Base-by-base conservation (phyloP, 2,329 filamentous ascomycete genomes). In the Leptographium lundbergii region DNA sequence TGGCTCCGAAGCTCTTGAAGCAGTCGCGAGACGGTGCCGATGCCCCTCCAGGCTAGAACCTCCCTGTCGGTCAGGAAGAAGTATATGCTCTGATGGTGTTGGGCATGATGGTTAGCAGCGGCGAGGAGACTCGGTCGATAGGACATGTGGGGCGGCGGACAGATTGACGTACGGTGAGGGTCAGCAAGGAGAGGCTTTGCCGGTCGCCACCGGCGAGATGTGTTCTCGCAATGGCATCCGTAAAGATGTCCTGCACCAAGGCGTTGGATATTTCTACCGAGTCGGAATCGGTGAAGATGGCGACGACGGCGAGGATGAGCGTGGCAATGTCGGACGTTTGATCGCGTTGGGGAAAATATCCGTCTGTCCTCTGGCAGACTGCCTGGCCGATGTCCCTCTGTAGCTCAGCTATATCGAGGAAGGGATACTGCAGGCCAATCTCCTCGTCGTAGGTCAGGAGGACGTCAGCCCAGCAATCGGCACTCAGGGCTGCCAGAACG, bases 31-130 rank as follows among this genome's bases (percentile, higher is more conserved):
- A 57, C 56, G 13, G 47, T 39, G n/a, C 56, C 56, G n/a, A 52
- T 57, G 14, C 45, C n/a, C 13, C 47, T 24, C 56, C 47, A 57
- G 14, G 56, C 56, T 17, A 50, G 42, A 11, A 36, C 9, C 22
- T 57, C 47, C 19, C 56, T 13, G 22, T 57, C 47, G 17, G 56
- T 52, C 13, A 57, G 32, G 56, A 57, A 57, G 32, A 39, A 57
- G 24, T 52, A 57, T 10, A 57, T 52, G 47, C 47, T 57, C 56
- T 57, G 11, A 36, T 47, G 24, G 22, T 9, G 29, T 54, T 36
- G 4, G 29, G 17, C n/a, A 45, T 25, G 22, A 6, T 25, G 6
- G 32, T 10, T 17, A 19, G 17, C 3, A 42, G 17, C 11, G 29
- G 27, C 10, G 9, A n/a, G 4, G 27, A 24, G 36, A 29, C 27